Percentiles rank a stretch among this genome's conserved stretches.
Evolutionary conservation across 495 filamentous ascomycete species (phyloP).

Genomic region (Penicillium atrosanguineum): DNA sequence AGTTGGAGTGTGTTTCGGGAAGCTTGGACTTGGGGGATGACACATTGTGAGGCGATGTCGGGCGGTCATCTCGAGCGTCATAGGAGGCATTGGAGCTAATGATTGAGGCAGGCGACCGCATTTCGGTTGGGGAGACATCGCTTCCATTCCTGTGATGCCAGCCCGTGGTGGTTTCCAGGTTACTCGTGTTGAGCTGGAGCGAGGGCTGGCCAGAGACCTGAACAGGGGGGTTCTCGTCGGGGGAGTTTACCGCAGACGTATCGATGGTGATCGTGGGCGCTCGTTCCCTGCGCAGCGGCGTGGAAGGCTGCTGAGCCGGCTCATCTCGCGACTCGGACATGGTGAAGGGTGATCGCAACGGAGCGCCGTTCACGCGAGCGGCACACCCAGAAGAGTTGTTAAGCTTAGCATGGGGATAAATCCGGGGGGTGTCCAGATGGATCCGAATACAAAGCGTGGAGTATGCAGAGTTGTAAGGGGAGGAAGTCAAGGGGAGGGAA

Average conservation of each 20-base stretch:
- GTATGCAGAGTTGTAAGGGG: neutral
- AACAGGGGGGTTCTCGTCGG: constrained; percentile 23
- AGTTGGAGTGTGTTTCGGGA: constrained; percentile 52
- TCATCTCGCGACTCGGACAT: constrained; percentile 38
- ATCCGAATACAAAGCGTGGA: neutral
- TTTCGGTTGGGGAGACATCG: constrained; percentile 53
- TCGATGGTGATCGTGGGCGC: constrained; percentile 75
- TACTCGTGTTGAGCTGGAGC: constrained; percentile 42
- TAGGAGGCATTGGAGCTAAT: constrained; percentile 64
- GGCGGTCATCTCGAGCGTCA: constrained; percentile 72
- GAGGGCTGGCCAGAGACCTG: constrained; percentile 41
- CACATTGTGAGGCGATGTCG: constrained; percentile 88
- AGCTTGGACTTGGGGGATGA: constrained; percentile 64
- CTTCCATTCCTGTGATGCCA: constrained; percentile 43
- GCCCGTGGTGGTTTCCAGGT: constrained; percentile 38
- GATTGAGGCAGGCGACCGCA: constrained; percentile 51
- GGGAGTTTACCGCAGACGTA: constrained; percentile 61
- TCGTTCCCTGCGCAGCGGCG: constrained; percentile 44
- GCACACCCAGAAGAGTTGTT: constrained; percentile 2
- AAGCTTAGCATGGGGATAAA: constrained; percentile 13
- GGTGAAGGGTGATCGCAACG: constrained; percentile 14
- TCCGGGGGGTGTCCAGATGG: neutral
- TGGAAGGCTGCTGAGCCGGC: constrained; percentile 21
- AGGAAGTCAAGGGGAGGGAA: neutral
- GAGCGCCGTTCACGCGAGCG: constrained; percentile 16